phyloP scores from a whole-genome alignment of 179 eudicot species.

The Vitellaria paradoxa region DNA sequence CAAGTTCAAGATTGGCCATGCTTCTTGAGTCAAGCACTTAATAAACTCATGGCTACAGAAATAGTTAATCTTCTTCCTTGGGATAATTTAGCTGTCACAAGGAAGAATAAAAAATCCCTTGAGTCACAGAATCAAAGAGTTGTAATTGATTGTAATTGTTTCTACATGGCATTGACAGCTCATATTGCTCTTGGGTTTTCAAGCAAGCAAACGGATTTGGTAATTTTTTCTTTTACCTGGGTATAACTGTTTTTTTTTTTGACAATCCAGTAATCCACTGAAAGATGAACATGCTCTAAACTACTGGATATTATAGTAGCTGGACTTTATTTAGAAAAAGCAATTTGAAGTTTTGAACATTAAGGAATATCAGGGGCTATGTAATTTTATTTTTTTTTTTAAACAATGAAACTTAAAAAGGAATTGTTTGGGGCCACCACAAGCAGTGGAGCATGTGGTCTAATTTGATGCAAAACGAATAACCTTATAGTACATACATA shows the following conservation, averaged over 20 bases:
- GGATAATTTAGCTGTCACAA: conserved; percentile 78
- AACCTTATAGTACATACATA: not conserved
- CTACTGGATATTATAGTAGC: not conserved
- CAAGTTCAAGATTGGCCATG: conserved; percentile 90
- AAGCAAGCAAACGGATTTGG: conserved; percentile 82
- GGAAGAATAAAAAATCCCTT: conserved; percentile 89
- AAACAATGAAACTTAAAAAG: too few species aligned
- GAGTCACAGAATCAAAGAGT: conserved; percentile 92
- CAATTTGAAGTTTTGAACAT: not conserved
- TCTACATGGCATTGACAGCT: conserved; percentile 73
- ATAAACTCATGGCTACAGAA: conserved; percentile 81
- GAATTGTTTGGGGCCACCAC: too few species aligned
- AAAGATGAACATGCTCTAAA: not conserved
- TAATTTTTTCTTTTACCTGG: conserved; percentile 31
- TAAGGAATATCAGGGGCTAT: not conserved
- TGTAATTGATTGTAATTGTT: conserved; percentile 79
- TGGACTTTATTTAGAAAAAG: not conserved
- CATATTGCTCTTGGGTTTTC: conserved; percentile 92
- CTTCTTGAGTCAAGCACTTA: conserved; percentile 81
- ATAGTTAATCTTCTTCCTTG: conserved; percentile 92
- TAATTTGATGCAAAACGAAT: too few species aligned
- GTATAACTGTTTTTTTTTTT: not conserved
- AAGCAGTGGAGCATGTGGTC: too few species aligned
- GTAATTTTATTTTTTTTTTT: not conserved
- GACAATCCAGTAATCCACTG: not conserved